Conservation (phyloP, 768 basidiomycete genomes). For the Lactarius hatsudake region DNA sequence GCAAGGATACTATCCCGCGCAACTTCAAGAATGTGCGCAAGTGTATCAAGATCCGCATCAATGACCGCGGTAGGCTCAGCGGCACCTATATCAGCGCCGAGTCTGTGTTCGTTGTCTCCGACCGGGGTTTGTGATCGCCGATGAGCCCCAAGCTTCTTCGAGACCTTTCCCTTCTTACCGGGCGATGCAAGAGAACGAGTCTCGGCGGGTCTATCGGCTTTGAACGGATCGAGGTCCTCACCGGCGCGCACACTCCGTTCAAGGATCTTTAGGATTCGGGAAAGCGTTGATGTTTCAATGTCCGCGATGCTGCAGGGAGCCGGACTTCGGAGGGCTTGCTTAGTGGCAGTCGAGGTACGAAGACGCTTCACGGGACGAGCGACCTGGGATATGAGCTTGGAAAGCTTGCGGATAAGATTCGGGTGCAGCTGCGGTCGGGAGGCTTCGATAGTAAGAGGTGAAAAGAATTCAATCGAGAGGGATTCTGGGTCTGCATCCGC, state of each 20-base stretch:
- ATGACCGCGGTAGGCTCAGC: conserved; percentile 35
- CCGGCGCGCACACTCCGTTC: conserved; percentile 76
- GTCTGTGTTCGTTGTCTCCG: conserved; percentile 36
- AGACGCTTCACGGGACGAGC: conserved; percentile 67
- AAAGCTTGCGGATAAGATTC: conserved; percentile 61
- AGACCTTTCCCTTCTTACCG: conserved; percentile 46
- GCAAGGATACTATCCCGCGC: conserved; percentile 76
- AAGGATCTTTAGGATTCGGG: conserved; percentile 69
- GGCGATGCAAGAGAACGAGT: conserved; percentile 28
- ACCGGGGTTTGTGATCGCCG: conserved; percentile 43
- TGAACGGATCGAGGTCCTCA: conserved; percentile 75
- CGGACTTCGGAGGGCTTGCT: conserved; percentile 44
- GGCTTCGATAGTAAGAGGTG: conserved; percentile 52
- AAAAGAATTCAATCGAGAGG: conserved; percentile 64
- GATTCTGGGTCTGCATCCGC: conserved; percentile 50
- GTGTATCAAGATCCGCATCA: conserved; percentile 48
- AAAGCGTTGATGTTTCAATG: conserved; percentile 60
- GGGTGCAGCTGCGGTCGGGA: conserved; percentile 61
- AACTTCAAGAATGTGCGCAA: conserved; percentile 53
- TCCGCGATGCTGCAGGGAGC: conserved; percentile 56
- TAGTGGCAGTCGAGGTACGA: conserved; percentile 41
- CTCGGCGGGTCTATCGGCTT: conserved; percentile 30
- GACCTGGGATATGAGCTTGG: conserved; percentile 64
- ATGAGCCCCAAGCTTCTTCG: conserved; percentile 33
- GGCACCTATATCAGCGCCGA: conserved; percentile 29